Base-by-base conservation (phyloP, 345 rosid species). In the Arabidopsis thaliana region DNA sequence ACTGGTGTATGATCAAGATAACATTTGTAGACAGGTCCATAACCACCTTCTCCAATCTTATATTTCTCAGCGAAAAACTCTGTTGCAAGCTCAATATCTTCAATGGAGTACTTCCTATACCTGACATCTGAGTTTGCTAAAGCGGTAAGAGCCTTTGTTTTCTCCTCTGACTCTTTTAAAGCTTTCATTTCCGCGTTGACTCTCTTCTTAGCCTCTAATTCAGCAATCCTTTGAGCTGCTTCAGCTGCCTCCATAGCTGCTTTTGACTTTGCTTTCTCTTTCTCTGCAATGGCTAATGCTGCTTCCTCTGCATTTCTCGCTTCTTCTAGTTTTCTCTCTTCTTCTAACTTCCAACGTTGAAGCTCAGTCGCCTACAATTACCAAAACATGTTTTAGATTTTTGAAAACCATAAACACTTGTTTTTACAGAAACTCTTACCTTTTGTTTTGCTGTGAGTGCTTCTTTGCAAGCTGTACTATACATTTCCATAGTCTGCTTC, bases 31-130 rank as follows among this genome's bases (percentile, higher is more conserved):
- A 95, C 98, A 1, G 98, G 99, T 4, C 98, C 99, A 77, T 95
- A 95, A 25, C 99, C 99, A 13, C 99, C 99, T 84, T 93, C 99
- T 22, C 99, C 99, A 13, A 95, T 90, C 77, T 90, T 92, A 66
- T 81, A 85, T 7, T 82, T 60, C n/a, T 82, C 82, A 5, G 87
- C 57, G 13, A 95, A 95, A 75, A 10, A 87, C 3, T 95, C 87
- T 0, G 99, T 95, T 14, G 98, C 96, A 1, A 77, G 62, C 77
- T 95, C 98, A 8, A 95, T 92, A 55, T 90, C 96, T 44, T 95
- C 93, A 11, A 95, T 92, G 1, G 85, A 51, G 76, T 95, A 95
- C 72, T 82, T 95, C 42, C 94, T 85, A 66, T 95, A 95, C 65
- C 96, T 80, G 13, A 80, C 72, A 69, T 90, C 90, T 0, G 90